phyloP scores from a whole-genome alignment of 305 asterid genomes.

The Fraxinus sp. region DNA sequence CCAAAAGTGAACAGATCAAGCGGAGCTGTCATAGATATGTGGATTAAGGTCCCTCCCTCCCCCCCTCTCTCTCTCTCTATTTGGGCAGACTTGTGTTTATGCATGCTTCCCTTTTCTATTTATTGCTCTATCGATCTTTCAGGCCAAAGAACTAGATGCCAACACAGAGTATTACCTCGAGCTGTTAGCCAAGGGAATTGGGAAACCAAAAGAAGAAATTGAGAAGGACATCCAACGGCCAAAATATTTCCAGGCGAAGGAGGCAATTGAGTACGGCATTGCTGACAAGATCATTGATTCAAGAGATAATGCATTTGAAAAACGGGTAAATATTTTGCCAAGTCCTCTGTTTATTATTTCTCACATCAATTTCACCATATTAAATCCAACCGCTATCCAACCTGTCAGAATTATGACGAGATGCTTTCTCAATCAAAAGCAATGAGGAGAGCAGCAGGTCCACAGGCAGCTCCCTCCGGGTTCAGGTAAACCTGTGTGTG shows the following conservation, averaged over 20 bases:
- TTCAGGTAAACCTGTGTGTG: conserved; percentile 36
- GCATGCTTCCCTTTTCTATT: not conserved
- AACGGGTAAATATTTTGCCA: conserved; percentile 50
- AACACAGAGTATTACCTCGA: conserved; percentile 62
- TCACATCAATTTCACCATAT: not conserved
- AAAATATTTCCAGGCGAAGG: conserved; percentile 60
- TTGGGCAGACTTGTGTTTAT: not conserved
- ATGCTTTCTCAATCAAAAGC: conserved; percentile 66
- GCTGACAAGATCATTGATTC: conserved; percentile 78
- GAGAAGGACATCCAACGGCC: conserved; percentile 69
- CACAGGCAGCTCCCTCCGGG: conserved; percentile 68
- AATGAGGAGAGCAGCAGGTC: conserved; percentile 50
- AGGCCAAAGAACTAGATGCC: conserved; percentile 84
- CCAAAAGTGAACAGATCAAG: conserved; percentile 70
- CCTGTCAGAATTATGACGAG: conserved; percentile 61
- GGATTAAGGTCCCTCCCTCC: conserved; percentile 72
- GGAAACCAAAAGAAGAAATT: conserved; percentile 80
- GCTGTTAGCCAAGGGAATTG: conserved; percentile 66
- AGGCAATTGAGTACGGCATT: conserved; percentile 79
- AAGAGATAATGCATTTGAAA: conserved; percentile 58
- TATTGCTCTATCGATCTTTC: not conserved
- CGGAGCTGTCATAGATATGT: conserved; percentile 83
- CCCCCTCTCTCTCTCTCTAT: not conserved
- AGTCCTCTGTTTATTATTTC: not conserved
- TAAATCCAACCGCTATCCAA: not conserved